Base-by-base conservation (phyloP, 108 stramenopile genomes). In the Stephanodiscus triporus region DNA sequence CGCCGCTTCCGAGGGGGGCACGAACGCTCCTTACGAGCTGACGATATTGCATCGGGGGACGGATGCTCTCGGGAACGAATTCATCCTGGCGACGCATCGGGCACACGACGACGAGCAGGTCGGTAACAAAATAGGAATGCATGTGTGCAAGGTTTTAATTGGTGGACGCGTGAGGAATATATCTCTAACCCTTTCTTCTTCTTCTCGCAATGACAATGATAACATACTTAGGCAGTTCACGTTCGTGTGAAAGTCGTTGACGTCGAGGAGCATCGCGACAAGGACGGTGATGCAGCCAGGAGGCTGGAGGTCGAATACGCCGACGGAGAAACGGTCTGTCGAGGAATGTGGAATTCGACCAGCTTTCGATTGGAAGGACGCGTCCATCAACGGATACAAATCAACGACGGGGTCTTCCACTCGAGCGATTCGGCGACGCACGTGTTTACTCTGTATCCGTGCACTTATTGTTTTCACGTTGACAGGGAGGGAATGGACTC, bases 381-480 rank as follows among this genome's bases (percentile, higher is more conserved):
- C 55, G 78, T 79, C 0, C 19, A 65, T 53, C 78, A 79, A 47
- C 51, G 66, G 20, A 2, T 68, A n/a, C 66, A 63, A n/a, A 50
- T 43, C 9, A 79, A 79, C 40, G 66, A 68, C 55, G 71, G 71
- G 0, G 72, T 63, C 2, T 79, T 72, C 40, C 53, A 63, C 51
- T 17, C 77, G 17, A 64, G 78, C 29, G 57, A 70, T 72, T 47
- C 58, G 19, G 71, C 66, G 30, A 63, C 71, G 22, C 78, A 79
- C 63, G 78, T 79, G 0, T 79, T 79, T 49, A 73, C 72, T 4
- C n/a, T 79, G 6, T 55, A 72, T 68, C 78, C 78, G 14, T 72
- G 71, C 56, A 72, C 70, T 10, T 1, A 30, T 51, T 9, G 19
- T 13, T 54, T 42, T 53, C 66, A 53, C 17, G 3, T 20, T 2